Evolutionary conservation across 2,329 filamentous ascomycete genomes (phyloP).

Genomic region (Hypomyces rosellus): DNA sequence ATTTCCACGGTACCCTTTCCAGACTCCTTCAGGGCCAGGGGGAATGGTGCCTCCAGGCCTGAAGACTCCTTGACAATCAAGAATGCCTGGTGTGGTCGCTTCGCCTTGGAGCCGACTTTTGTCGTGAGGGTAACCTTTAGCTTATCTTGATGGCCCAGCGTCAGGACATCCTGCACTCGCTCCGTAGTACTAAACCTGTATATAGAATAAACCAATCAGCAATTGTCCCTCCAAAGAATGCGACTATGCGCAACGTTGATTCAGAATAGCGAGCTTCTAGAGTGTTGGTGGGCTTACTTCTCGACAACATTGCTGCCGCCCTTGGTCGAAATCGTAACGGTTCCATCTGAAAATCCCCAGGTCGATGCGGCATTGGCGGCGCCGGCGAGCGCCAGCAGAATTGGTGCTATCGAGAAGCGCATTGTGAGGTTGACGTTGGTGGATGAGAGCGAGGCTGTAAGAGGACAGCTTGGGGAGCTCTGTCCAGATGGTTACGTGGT

Average conservation of each 20-base stretch:
- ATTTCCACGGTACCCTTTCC: constrained; percentile 82
- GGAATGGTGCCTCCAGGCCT: constrained; percentile 81
- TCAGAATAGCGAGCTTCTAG: constrained; percentile 1
- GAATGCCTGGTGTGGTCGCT: constrained; percentile 91
- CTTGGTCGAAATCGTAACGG: constrained; percentile 59
- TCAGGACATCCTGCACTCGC: constrained; percentile 56
- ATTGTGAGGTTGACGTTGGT: constrained; percentile 23
- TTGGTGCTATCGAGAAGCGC: constrained; percentile 32
- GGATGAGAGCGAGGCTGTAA: constrained; percentile 13
- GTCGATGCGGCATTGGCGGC: constrained; percentile 49
- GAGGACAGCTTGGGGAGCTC: constrained; percentile 26
- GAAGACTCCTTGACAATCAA: constrained; percentile 71
- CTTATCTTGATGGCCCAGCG: constrained; percentile 61
- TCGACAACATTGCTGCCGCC: constrained; percentile 57
- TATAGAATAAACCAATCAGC: constrained; percentile 16
- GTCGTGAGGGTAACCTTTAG: constrained; percentile 79
- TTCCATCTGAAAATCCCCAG: constrained; percentile 71
- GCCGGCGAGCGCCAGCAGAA: constrained; percentile 42
- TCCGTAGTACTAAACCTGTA: constrained; percentile 53
- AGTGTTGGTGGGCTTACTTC: constrained; percentile 46
- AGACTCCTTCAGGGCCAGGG: constrained; percentile 75
- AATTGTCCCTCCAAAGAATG: constrained; percentile 6
- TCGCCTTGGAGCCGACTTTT: constrained; percentile 69
- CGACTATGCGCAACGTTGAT: not conserved
- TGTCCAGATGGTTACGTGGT: constrained; percentile 24